Percentiles rank a stretch among this genome's conserved stretches.
Conservation (phyloP, 192 early-diverging fungal species). For the Mortierella antarctica region DNA sequence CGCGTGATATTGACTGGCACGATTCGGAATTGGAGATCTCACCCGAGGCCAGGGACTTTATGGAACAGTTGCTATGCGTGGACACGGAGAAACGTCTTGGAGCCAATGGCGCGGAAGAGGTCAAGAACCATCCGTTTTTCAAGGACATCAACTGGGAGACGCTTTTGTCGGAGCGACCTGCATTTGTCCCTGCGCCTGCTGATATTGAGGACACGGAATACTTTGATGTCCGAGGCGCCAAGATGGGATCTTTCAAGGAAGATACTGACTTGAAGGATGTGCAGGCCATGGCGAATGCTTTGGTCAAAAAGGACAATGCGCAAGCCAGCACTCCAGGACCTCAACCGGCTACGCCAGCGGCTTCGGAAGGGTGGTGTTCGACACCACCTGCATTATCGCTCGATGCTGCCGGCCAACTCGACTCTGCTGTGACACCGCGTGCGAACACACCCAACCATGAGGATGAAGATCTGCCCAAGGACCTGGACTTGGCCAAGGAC, state of each 20-base stretch:
- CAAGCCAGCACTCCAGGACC: constrained; percentile 18
- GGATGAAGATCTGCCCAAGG: constrained; percentile 30
- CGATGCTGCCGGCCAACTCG: constrained; percentile 14
- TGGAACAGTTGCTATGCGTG: constrained; percentile 77
- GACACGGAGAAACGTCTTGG: constrained; percentile 76
- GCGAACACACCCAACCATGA: constrained; percentile 15
- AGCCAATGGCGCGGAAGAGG: constrained; percentile 75
- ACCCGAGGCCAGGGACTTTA: constrained; percentile 80
- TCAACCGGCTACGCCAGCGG: not conserved
- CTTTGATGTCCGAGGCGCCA: constrained; percentile 91
- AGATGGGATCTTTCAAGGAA: constrained; percentile 60
- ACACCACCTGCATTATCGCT: constrained; percentile 7
- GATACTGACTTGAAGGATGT: constrained; percentile 47
- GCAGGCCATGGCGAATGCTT: constrained; percentile 48
- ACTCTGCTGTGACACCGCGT: constrained; percentile 45
- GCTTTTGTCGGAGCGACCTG: constrained; percentile 68
- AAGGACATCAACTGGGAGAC: constrained; percentile 76
- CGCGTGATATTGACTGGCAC: constrained; percentile 78
- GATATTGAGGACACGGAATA: constrained; percentile 90
- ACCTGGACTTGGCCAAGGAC: constrained; percentile 22
- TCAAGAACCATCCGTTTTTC: constrained; percentile 82
- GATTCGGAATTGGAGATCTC: constrained; percentile 77
- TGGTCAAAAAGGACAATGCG: constrained; percentile 45
- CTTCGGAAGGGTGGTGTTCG: constrained; percentile 3
- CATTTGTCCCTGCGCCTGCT: constrained; percentile 84